Conservation (phyloP, 129 eudicot genomes). For the Artemisia annua region DNA sequence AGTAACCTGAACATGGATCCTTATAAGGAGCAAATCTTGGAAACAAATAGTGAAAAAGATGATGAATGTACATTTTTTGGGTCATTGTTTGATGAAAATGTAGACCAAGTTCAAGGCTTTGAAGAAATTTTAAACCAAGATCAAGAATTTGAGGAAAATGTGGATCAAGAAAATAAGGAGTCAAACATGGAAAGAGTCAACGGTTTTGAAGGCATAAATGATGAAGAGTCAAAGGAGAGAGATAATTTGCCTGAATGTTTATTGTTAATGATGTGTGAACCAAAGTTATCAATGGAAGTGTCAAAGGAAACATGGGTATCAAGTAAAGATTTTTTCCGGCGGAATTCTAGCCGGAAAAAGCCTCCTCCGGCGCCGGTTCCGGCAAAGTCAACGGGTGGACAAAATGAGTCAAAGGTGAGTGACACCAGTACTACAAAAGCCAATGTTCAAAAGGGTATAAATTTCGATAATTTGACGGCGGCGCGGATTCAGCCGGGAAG, state of each 20-base stretch:
- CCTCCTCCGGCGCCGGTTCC: constrained; percentile 28
- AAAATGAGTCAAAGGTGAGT: constrained; percentile 36
- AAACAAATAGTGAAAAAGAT: constrained; percentile 14
- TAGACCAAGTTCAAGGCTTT: constrained; percentile 21
- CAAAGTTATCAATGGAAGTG: constrained; percentile 96
- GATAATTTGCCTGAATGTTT: constrained; percentile 81
- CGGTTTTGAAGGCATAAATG: constrained; percentile 20
- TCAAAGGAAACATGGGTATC: constrained; percentile 98
- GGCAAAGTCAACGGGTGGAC: constrained; percentile 19
- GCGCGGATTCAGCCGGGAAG: constrained; percentile 49
- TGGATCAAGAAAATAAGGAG: constrained; percentile 6
- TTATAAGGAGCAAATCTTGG: constrained; percentile 27
- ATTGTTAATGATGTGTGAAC: constrained; percentile 92
- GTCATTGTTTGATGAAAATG: constrained; percentile 44
- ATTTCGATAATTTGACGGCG: not conserved
- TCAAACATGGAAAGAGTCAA: constrained; percentile 22
- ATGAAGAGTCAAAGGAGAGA: constrained; percentile 26
- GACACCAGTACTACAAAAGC: constrained; percentile 1
- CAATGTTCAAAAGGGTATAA: constrained; percentile 2
- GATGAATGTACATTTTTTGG: constrained; percentile 17
- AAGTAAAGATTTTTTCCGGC: constrained; percentile 73
- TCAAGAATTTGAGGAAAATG: constrained; percentile 17
- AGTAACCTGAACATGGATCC: not conserved
- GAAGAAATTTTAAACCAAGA: constrained; percentile 20
- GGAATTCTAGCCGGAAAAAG: constrained; percentile 51